Base-by-base conservation (phyloP, 2,329 filamentous ascomycete species). In the Aspergillus sp. region DNA sequence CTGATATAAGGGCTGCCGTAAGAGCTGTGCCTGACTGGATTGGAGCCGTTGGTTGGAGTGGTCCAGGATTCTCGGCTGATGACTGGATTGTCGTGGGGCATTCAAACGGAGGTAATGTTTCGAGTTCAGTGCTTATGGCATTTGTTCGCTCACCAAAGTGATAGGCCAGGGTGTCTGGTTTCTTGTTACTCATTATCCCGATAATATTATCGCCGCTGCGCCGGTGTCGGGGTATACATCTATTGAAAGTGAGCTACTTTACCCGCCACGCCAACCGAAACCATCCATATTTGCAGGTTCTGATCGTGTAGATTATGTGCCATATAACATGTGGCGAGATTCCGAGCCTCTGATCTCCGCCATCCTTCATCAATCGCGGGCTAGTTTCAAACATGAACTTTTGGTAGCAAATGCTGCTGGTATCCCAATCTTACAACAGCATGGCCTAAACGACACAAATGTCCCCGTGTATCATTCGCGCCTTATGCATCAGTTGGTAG, bases 191-290 rank as follows among this genome's bases (percentile, higher is more conserved):
- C 83, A 86, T 68, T 73, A 76, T 23, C 84, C 83, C 15, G 83
- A 86, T 65, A 82, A 80, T 47, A 70, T 85, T 37, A 73, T 85
- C 39, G 83, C 82, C 19, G 83, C 81, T 19, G 79, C 80, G 12
- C 80, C 83, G n/a, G 72, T 85, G 8, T 85, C 83, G 2, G 83
- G 82, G 19, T 86, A 86, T 67, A 75, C 80, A 1, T 84, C 81
- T 2, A 85, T 86, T 55, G 81, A 85, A 62, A 74, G 72, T 69
- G 62, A 44, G 47, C 19, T 15, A 15, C 23, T 37, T 9, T 12
- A 40, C 11, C 14, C 23, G 17, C 8, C 35, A 19, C 9, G 47
- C 31, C 3, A 14, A 33, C 5, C 6, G 27, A 33, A 19, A 6
- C 27, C 27, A 31, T 11, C 27, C 27, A 12, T 6, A 27, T 19